Evolutionary conservation across 305 asterid genomes (phyloP), one percentile per base, ranked within the genome.

Genomic region (Vinca major): DNA sequence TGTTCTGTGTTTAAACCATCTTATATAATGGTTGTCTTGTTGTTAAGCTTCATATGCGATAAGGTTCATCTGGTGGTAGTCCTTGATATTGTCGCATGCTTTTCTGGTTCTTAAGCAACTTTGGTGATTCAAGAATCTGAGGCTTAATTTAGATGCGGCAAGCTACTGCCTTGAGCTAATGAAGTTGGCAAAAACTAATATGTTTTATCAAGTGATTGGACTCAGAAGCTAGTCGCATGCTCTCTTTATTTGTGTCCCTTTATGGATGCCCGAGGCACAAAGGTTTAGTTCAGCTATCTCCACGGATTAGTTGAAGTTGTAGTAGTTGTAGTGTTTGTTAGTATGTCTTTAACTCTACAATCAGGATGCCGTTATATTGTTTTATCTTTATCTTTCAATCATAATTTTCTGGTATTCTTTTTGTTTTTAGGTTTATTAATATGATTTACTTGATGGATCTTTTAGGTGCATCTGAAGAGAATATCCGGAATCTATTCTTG

Each of bases 381-480:
- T 36, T 26, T 33, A 2, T 52, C 3, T 11, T 16, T 7, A 33
- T 16, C 4, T 53, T 58, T 33, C 26, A 1, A 26, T 45, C 8
- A 14, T 1, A 48, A 11, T 36, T 0, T 51, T 14, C 13, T 62
- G 14, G 50, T 70, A 37, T 20, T 37, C 7, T 13, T 48, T 8
- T 21, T 10, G 6, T 14, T 50, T 54, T 21, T 7, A 20, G 13
- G 5, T 57, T 16, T 66, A 19, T 49, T 48, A 45, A 47, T 51
- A 72, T 63, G 55, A 52, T 65, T 64, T 48, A 40, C 56, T 70
- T 76, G 62, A 55, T 73, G 70, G 65, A 62, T 61, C 71, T 80
- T 45, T 67, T 80, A 92, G 98, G 98, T 65, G 89, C 95, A 64
- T 90, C 98, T 1, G 98, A 92, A 80, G 95, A 87, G 79, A 92